Evolutionary conservation across 352 stramenopile genomes (phyloP).

Genomic region (Pelagophyceae sp.): DNA sequence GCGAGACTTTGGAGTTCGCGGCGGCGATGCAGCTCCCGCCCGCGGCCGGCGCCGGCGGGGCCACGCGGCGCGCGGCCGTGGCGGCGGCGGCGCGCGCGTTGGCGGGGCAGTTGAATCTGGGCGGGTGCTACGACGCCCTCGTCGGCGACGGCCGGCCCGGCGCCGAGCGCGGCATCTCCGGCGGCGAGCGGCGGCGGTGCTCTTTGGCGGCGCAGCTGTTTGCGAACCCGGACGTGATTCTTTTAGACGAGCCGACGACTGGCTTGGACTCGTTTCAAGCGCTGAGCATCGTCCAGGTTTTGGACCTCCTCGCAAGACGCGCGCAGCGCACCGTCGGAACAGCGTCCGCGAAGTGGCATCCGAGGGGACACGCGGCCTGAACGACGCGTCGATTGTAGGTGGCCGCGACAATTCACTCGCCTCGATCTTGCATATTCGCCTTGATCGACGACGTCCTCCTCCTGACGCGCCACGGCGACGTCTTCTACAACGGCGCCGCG

Average conservation of each 20-base stretch:
- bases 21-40: slow-evolving; percentile 37
- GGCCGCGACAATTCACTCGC: slow-evolving; percentile 65
- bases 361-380: no score
- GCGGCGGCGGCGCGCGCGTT: neutral
- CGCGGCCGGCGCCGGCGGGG: neutral
- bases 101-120: neutral
- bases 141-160: neutral
- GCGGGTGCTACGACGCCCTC: neutral
- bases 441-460: slow-evolving; percentile 77
- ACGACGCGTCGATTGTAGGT: no score
- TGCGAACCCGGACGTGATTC: slow-evolving; percentile 37
- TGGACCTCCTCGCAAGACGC: slow-evolving; percentile 50
- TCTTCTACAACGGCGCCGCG: slow-evolving; percentile 18
- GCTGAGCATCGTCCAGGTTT: slow-evolving; percentile 41
- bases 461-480: slow-evolving; percentile 37
- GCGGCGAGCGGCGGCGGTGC: slow-evolving; percentile 17
- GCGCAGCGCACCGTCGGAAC: neutral
- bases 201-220: slow-evolving; percentile 7
- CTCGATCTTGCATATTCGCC: slow-evolving; percentile 73
- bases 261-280: slow-evolving; percentile 63
- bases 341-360: no score
- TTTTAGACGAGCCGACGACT: slow-evolving; percentile 69
- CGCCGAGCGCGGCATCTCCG: neutral
- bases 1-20: slow-evolving; percentile 51
- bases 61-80: neutral